Evolutionary conservation across 2,329 filamentous ascomycete genomes (phyloP).

Genomic region (Sporothrix brunneoviolacea): DNA sequence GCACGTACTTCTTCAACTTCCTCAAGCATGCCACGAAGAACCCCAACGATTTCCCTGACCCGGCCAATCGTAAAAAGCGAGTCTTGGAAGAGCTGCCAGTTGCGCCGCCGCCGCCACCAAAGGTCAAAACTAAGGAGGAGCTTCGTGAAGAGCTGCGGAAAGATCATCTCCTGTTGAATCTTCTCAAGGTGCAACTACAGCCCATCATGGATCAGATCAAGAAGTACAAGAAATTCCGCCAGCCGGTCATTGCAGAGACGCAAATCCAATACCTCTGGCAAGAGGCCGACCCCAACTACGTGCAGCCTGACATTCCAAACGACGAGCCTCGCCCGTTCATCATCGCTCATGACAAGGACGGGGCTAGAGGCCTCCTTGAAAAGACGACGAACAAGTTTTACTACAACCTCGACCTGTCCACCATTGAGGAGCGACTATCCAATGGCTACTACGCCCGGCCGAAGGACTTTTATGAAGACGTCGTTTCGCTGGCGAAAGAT

Average conservation of each 20-base stretch:
- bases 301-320: constrained; percentile 49
- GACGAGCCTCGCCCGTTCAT: constrained; percentile 68
- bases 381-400: constrained; percentile 74
- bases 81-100: constrained; percentile 69
- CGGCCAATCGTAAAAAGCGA: constrained; percentile 77
- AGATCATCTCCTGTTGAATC: constrained; percentile 77
- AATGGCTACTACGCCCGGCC: constrained; percentile 94
- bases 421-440: constrained; percentile 90
- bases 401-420: constrained; percentile 89
- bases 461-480: constrained; percentile 81
- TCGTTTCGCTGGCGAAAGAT: constrained; percentile 78
- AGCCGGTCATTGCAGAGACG: constrained; percentile 65
- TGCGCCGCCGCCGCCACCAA: constrained; percentile 64
- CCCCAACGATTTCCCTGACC: constrained; percentile 81
- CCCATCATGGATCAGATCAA: constrained; percentile 98
- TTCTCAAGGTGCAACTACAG: constrained; percentile 82
- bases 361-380: constrained; percentile 68
- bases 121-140: constrained; percentile 67
- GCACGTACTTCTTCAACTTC: constrained; percentile 71
- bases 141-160: constrained; percentile 71
- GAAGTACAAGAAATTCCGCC: constrained; percentile 83
- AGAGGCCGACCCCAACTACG: constrained; percentile 68
- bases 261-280: constrained; percentile 77
- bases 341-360: constrained; percentile 71
- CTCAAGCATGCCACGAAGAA: constrained; percentile 73